These are phyloP conservation scores for Colletotrichum sp. DNA, from an alignment of 2,329 filamentous ascomycete species.

Conservation along the genomic window DNA sequence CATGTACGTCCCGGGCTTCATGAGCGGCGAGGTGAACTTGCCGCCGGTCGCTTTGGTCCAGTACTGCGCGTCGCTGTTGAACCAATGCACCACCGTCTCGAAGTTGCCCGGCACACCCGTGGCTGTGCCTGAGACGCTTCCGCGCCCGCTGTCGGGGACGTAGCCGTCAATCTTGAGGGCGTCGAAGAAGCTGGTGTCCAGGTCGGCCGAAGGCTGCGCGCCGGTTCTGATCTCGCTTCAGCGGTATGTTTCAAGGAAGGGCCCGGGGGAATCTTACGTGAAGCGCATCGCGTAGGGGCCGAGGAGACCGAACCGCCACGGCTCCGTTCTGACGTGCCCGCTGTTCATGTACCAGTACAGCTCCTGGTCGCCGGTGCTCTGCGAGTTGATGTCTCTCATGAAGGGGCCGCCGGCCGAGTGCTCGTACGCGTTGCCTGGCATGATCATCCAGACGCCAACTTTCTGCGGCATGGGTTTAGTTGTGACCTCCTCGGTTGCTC, in stretches of 20 bases:
- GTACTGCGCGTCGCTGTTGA: conserved; percentile 60
- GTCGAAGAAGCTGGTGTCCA: conserved; percentile 62
- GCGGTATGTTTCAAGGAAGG: too few species aligned
- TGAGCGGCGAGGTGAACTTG: conserved; percentile 58
- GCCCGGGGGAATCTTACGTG: too few species aligned
- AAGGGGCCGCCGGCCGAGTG: conserved; percentile 64
- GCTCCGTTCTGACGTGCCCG: conserved; percentile 60
- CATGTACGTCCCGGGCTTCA: conserved; percentile 66
- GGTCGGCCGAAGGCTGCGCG: conserved; percentile 43
- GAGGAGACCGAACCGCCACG: conserved; percentile 60
- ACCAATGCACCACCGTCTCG: conserved; percentile 63
- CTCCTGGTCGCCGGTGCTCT: conserved; percentile 56
- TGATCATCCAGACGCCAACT: conserved; percentile 54
- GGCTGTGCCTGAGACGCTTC: conserved; percentile 58
- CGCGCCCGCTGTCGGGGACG: conserved; percentile 52
- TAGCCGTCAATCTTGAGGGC: conserved; percentile 58
- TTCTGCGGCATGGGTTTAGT: conserved; percentile 25
- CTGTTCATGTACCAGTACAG: conserved; percentile 69
- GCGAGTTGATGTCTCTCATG: conserved; percentile 59
- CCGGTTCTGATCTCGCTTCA: conserved; percentile 43
- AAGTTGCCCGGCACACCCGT: conserved; percentile 53
- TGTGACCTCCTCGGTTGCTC: conserved; percentile 15
- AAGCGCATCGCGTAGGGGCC: conserved; percentile 65
- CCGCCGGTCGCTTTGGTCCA: conserved; percentile 57
- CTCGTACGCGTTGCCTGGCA: conserved; percentile 54